Evolutionary conservation across 2,329 filamentous ascomycete species (phyloP), one percentile per base, ranked within the genome.

Genomic region (Colletotrichum magnum): DNA sequence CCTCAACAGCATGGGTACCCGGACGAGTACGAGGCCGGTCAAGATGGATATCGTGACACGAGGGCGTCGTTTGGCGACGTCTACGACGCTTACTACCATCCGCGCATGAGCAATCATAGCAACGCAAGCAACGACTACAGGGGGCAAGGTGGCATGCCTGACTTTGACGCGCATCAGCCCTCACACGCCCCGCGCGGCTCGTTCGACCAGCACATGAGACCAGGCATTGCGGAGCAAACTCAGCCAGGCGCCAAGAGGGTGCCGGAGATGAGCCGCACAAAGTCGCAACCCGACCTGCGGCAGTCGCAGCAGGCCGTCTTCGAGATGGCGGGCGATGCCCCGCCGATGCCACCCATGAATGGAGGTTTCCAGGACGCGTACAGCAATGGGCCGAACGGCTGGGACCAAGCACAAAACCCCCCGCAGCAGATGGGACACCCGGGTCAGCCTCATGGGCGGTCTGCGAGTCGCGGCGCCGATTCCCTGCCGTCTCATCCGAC

Each of bases 251-350:
- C 80, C 63, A 87, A 80, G 73, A 85, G 82, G 75, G 85, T 81
- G 45, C 87, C 85, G 24, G 85, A 88, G 72, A 78, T 91, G 58
- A 87, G 84, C 68, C 86, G 87, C 69, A 88, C 89, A 16, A 90
- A 90, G 72, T 93, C 91, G 12, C 91, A 93, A 75, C 90, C 91
- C 36, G 88, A 92, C 75, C 80, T 92, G 67, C 85, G 88, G 43
- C 86, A 89, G 72, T 86, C 87, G 4, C 89, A 93, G 73, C 85
- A 89, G 2, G 92, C 92, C 9, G 86, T 93, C 1, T 94, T 94
- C 73, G 93, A 94, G 75, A 92, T 95, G 86, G 90, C 88, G 2
- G 86, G 83, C 28, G 90, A 93, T 73, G 83, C 85, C 21, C 89
- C 88, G 24, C 82, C 84, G 3, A 79, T 90, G 36, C 89, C 90